phyloP scores from a whole-genome alignment of 805 yeast species.

The Suhomyces prunicola region DNA sequence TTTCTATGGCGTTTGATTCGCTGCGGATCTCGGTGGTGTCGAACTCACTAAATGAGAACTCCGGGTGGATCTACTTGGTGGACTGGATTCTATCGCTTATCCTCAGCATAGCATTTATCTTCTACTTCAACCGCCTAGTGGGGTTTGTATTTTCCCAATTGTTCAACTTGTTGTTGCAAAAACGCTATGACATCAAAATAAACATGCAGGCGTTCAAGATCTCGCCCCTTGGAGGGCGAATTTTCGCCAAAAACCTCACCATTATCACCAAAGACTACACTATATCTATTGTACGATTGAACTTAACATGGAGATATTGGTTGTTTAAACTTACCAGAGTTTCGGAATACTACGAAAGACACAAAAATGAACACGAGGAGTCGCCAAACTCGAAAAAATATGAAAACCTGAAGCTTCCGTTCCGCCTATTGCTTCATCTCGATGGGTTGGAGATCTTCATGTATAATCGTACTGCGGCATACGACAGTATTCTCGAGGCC shows the following conservation, averaged over 20 bases:
- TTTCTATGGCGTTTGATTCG: slow-evolving; percentile 23
- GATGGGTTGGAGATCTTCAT: slow-evolving; percentile 82
- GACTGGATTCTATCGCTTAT: slow-evolving; percentile 76
- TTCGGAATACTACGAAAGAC: slow-evolving; percentile 30
- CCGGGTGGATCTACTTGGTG: slow-evolving; percentile 67
- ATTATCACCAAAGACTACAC: slow-evolving; percentile 74
- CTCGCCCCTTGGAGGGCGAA: slow-evolving; percentile 78
- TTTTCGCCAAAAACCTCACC: slow-evolving; percentile 72
- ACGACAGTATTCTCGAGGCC: slow-evolving; percentile 55
- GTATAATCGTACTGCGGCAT: slow-evolving; percentile 77
- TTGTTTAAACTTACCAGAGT: slow-evolving; percentile 43
- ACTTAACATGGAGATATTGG: slow-evolving; percentile 93
- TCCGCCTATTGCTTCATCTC: slow-evolving; percentile 54
- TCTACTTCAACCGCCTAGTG: slow-evolving; percentile 70
- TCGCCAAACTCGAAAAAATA: slow-evolving; percentile 2
- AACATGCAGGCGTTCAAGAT: slow-evolving; percentile 72
- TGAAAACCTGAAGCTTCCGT: slow-evolving; percentile 48
- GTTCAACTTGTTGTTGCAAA: slow-evolving; percentile 62
- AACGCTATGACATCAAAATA: slow-evolving; percentile 51
- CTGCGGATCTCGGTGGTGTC: slow-evolving; percentile 25
- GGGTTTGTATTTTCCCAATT: slow-evolving; percentile 57
- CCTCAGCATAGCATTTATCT: slow-evolving; percentile 60
- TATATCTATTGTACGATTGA: slow-evolving; percentile 64
- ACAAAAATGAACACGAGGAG: not conserved
- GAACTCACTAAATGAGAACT: slow-evolving; percentile 18